Evolutionary conservation across 2,329 filamentous ascomycete genomes (phyloP), one percentile per base, ranked within the genome.

Genomic region (Emmonsiellopsis sp.): DNA sequence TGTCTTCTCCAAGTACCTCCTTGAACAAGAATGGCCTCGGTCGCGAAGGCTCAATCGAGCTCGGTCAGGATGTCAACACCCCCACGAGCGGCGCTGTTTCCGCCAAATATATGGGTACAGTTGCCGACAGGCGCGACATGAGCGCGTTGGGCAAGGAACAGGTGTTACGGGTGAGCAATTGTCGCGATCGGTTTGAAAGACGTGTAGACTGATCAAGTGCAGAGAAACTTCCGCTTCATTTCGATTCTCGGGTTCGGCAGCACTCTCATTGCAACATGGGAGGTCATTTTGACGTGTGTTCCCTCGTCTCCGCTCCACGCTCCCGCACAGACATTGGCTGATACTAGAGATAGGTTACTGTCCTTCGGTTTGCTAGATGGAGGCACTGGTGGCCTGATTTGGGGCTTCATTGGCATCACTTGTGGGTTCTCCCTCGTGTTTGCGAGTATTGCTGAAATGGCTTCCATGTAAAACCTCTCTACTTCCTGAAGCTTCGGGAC

Each of bases 201-300:
- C 45, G 33, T 43, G 11, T 14, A 5, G 13, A 13, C 11, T 51
- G 39, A 42, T 33, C 8, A 42, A 49, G 21, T 52, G 36, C 49
- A 75, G 72, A 63, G 72, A 58, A 73, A 73, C 52, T 76, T 75
- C 62, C 64, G 65, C 27, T 74, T 73, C 53, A 58, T 74, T 37
- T 73, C 72, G 0, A 74, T 75, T 52, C 59, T 75, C 13, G 72
- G 72, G 10, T 75, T 75, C 56, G 69, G 65, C 13, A 72, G 69
- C 46, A 73, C 70, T 9, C 56, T 73, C 48, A 69, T 74, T 37
- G 65, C 66, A 40, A 74, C 71, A 43, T 75, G 72, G 71, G 71
- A 73, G 59, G 66, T 67, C 34, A 63, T 72, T 27, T 63, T 74
- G 32, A 69, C 68, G 67, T 73, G 56, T 27, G 65, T 62, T 42